Evolutionary conservation across 169 alveolate genomes (phyloP), one percentile per base, ranked within the genome.

Genomic region (Plasmodium falciparum): DNA sequence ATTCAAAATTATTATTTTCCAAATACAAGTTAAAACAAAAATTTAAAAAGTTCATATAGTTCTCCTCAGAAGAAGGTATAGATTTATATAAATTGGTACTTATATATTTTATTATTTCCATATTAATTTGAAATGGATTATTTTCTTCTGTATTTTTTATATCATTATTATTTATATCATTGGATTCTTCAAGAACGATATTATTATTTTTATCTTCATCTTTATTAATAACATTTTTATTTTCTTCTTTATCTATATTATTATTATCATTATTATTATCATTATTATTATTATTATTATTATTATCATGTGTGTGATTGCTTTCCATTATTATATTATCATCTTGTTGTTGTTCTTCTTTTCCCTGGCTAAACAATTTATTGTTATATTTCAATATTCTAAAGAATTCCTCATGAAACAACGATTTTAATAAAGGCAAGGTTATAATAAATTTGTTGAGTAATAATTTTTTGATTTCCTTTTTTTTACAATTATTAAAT

Each of bases 331-430:
- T 39, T 39, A 39, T 39, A 39, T 39, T 39, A 39, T 39, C 47
- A 39, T 20, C 17, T 24, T 17, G 24, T 13, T 52, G 15, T 24
- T 11, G 24, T 26, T 13, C 39, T 26, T 13, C 39, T 33, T n/a
- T 45, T 11, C 29, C 54, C 0, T 54, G 47, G 9, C 70, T 9
- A 39, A 24, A 69, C 15, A 59, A 6, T 59, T 83, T 78, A 59
- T 66, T 83, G 47, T 83, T 83, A 56, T 83, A 83, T 67, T 83
- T 83, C 52, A 83, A 29, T 63, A 83, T 83, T 61, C 91, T 83
- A 50, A 69, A 83, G 54, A 83, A 54, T 49, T 83, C 91, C 50
- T 83, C 91, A 69, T 83, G 91, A 50, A 45, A 83, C 26, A 83
- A 26, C 11, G 91, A 83, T 29, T 83, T 83, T 20, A 83, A 54